Base-by-base conservation (phyloP, 192 early-diverging fungal genomes). In the Geranomyces variabilis region DNA sequence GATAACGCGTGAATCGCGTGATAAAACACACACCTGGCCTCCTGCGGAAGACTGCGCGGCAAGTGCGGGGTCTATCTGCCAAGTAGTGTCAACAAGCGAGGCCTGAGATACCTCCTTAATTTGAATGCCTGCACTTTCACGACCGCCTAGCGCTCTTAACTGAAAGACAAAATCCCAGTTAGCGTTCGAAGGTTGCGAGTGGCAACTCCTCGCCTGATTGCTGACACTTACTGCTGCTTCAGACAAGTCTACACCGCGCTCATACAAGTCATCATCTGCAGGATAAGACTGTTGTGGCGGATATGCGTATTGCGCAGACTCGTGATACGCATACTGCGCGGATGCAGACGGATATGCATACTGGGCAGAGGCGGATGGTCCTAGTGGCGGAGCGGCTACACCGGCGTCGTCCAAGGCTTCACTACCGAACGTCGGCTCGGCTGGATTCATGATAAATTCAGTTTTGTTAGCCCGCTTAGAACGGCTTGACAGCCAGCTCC, bases 221-320 rank as follows among this genome's bases (percentile, higher is more conserved):
- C n/a, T n/a, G n/a, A n/a, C n/a, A n/a, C 29, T 55, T 15, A 55
- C 51, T 14, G 51, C 51, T 8, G 21, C 26, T 55, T 55, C 51
- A 6, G 51, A 28, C 19, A 55, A 14, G 14, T 55, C 26, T 14
- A 10, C 5, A 41, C 5, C 10, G 10, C 5, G 5, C 15, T 14
- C 51, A 55, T 9, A 3, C 7, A 28, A 55, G 19, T 3, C 21
- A 3, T 55, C 51, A 55, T 55, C 51, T 15, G 4, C 51, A 28
- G 4, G 21, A 55, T 55, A 55, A 55, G 9, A 53, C 30, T 53
- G 14, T 3, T 62, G 43, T 17, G 70, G 44, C 5, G 58, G n/a
- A 34, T 71, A 71, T 63, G 70, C 70, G 61, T 71, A 71, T 2
- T 61, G 59, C 4, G 58, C 47, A 15, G 70, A 71, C 5, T 26